phyloP scores from a whole-genome alignment of 1,284 basidiomycete genomes.

The Irpex rosettiformis region DNA sequence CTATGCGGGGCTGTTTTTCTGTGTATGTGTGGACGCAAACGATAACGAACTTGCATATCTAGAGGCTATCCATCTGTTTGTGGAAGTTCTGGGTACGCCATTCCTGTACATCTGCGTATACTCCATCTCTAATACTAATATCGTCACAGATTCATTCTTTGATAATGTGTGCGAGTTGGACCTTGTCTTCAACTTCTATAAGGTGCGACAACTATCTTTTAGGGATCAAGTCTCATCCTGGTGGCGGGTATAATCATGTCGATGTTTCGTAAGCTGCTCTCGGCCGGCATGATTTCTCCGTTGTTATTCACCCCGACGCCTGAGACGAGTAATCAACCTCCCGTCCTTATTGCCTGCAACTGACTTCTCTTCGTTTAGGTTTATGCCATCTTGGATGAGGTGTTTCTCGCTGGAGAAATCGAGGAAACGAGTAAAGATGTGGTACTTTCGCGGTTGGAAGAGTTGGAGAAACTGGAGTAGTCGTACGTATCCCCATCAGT shows the following conservation, averaged over 20 bases:
- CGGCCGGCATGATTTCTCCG: too few relatives aligned
- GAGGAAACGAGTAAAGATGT: conserved; percentile 98
- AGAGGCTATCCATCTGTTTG: conserved; percentile 97
- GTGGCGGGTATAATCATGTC: neutral
- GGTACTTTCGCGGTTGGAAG: conserved; percentile 85
- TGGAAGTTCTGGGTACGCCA: conserved; percentile 89
- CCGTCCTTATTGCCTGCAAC: neutral
- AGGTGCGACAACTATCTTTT: conserved; percentile 44
- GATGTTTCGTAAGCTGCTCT: too few relatives aligned
- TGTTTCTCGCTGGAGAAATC: conserved; percentile 98
- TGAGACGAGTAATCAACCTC: neutral
- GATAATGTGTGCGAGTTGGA: conserved; percentile 98
- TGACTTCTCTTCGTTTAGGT: conserved; percentile 48
- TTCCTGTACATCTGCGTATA: neutral
- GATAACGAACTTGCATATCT: conserved; percentile 98
- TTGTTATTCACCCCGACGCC: neutral
- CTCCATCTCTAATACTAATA: conserved; percentile 2
- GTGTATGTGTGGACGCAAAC: conserved; percentile 94
- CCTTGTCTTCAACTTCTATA: conserved; percentile 99
- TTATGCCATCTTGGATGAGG: conserved; percentile 96
- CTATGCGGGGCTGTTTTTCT: conserved; percentile 98
- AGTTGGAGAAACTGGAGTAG: conserved; percentile 86
- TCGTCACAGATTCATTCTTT: conserved; percentile 83
- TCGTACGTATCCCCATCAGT: neutral
- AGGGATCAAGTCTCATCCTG: neutral